These are phyloP conservation scores for Aspergillus coremiiformis DNA, from an alignment of 495 filamentous ascomycete species.

Conservation along the genomic window DNA sequence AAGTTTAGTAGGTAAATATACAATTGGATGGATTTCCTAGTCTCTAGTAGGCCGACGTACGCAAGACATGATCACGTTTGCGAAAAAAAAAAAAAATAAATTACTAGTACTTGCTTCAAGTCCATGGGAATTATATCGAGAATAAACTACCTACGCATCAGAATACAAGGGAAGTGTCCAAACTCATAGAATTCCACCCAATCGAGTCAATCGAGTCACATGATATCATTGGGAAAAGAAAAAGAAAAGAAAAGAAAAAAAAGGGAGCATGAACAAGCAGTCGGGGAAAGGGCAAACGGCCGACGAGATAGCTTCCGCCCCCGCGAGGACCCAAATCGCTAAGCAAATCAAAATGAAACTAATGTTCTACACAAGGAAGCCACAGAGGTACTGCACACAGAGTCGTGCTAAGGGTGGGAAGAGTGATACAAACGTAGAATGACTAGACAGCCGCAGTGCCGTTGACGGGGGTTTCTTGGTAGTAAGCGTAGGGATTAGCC, in stretches of 20 bases:
- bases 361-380: constrained; percentile 5
- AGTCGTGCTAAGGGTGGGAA: constrained; percentile 1
- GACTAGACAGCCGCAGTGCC: constrained; percentile 18
- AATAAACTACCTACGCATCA: constrained; percentile 16
- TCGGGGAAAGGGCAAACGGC: constrained; percentile 6
- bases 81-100: too few species aligned
- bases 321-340: constrained; percentile 22
- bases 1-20: too few species aligned
- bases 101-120: too few species aligned
- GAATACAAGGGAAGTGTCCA: constrained; percentile 24
- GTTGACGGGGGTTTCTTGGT: constrained; percentile 33
- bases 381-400: constrained; percentile 2
- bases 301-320: background rate
- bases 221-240: constrained; percentile 15
- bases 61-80: too few species aligned
- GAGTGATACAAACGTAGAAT: background rate
- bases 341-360: constrained; percentile 16
- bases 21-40: too few species aligned
- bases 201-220: constrained; percentile 10
- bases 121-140: background rate
- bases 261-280: background rate
- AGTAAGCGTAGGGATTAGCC: constrained; percentile 31
- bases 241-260: too few species aligned
- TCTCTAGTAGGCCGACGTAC: too few species aligned
- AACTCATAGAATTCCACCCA: constrained; percentile 19